phyloP scores from a whole-genome alignment of 345 rosid genomes.

The Aurinia saxatilis region DNA sequence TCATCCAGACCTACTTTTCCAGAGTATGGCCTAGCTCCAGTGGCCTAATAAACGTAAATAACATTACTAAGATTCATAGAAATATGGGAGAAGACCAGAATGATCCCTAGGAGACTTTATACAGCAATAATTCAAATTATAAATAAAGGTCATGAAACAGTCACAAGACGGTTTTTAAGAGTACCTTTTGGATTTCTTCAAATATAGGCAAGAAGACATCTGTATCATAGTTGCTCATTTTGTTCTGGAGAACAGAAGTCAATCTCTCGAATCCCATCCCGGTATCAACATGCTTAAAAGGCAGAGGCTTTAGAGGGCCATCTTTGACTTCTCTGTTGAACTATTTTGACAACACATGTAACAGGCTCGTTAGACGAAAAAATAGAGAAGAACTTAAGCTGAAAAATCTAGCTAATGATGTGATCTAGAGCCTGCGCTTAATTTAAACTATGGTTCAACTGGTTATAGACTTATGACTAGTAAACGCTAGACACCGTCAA shows the following conservation, averaged over 20 bases:
- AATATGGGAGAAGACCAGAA: neutral
- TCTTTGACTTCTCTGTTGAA: constrained; percentile 66
- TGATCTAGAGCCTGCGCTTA: neutral
- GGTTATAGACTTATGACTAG: no score
- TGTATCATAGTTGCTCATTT: constrained; percentile 92
- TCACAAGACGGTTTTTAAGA: neutral
- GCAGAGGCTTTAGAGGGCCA: constrained; percentile 65
- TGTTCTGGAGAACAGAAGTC: constrained; percentile 71
- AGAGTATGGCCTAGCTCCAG: constrained; percentile 63
- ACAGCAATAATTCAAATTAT: neutral
- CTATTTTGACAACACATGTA: constrained; percentile 25
- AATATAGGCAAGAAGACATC: constrained; percentile 80
- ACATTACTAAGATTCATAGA: neutral
- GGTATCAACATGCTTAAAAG: constrained; percentile 89
- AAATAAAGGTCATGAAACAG: neutral
- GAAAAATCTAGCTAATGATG: neutral
- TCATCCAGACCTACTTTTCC: constrained; percentile 84
- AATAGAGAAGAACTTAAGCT: neutral
- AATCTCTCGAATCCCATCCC: constrained; percentile 91
- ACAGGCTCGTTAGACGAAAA: neutral
- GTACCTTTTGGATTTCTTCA: constrained; percentile 67
- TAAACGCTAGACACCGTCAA: no score
- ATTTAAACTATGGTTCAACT: no score
- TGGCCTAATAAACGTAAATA: constrained; percentile 35
- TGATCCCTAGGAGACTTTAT: neutral